Conservation (phyloP, 768 basidiomycete genomes). For the Suillus bovinus region DNA sequence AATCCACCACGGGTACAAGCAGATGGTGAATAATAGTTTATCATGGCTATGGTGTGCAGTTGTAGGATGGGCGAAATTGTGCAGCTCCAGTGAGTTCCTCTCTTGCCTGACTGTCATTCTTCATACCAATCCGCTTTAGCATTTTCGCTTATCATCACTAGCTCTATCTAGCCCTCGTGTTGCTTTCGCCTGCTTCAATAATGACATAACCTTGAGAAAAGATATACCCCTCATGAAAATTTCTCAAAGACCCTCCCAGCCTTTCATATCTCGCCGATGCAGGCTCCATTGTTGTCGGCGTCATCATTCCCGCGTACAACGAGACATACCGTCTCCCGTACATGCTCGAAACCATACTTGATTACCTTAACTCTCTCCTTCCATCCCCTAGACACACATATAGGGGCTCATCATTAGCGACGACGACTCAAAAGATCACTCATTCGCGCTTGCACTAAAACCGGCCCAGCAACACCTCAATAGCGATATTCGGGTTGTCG, state of each 20-base stretch:
- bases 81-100: too few relatives aligned
- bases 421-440: constrained; percentile 83
- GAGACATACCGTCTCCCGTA: constrained; percentile 78
- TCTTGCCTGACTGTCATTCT: constrained; percentile 36
- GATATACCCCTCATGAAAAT: constrained; percentile 60
- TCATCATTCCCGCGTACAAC: constrained; percentile 92
- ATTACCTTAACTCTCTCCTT: constrained; percentile 49
- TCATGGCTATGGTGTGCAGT: too few relatives aligned
- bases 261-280: constrained; percentile 56
- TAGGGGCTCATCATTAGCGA: constrained; percentile 88
- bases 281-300: constrained; percentile 66
- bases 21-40: too few relatives aligned
- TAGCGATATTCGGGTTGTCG: constrained; percentile 74
- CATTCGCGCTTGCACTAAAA: constrained; percentile 62
- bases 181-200: constrained; percentile 74
- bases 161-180: constrained; percentile 68
- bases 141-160: constrained; percentile 32
- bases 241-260: constrained; percentile 51
- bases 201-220: constrained; percentile 67
- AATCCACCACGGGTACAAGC: too few relatives aligned
- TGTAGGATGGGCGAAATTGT: too few relatives aligned
- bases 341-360: constrained; percentile 80
- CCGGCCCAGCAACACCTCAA: constrained; percentile 58
- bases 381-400: constrained; percentile 43
- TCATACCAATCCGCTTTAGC: constrained; percentile 8